Conservation (phyloP, 164 flowering plant species). For the Cinnamomum chago region DNA sequence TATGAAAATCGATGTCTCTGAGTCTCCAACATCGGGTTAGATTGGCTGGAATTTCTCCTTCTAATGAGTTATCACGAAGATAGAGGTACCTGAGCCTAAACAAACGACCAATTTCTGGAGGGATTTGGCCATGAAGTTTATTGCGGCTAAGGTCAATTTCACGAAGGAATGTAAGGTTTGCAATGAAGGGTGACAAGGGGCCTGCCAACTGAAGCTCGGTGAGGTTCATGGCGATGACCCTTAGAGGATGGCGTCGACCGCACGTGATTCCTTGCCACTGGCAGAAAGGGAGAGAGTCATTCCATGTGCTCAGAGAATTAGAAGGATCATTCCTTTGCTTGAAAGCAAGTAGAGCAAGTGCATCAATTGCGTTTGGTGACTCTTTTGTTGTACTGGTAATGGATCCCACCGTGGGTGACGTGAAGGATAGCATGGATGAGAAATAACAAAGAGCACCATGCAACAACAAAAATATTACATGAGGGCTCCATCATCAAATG, state of each 20-base stretch:
- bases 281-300: constrained; percentile 1
- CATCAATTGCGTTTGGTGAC: background rate
- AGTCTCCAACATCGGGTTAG: constrained; percentile 5
- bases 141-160: background rate
- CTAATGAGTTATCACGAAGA: background rate
- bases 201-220: background rate
- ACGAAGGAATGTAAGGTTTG: constrained; percentile 5
- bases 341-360: constrained; percentile 4
- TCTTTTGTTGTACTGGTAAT: too few species aligned
- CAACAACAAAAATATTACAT: too few species aligned
- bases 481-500: too few species aligned
- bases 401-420: too few species aligned
- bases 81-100: background rate
- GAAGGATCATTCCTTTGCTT: background rate
- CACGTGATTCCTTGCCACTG: constrained; percentile 8
- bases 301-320: constrained; percentile 2
- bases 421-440: too few species aligned
- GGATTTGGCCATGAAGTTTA: background rate
- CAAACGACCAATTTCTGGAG: constrained; percentile 15
- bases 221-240: constrained; percentile 1
- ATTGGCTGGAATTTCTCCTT: constrained; percentile 13
- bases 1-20: background rate
- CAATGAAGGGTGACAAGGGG: background rate
- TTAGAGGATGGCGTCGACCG: background rate
- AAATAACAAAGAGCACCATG: too few species aligned